These are phyloP conservation scores for Leccinum pachyderme DNA, from an alignment of 1,284 basidiomycete genomes.

Conservation along the genomic window DNA sequence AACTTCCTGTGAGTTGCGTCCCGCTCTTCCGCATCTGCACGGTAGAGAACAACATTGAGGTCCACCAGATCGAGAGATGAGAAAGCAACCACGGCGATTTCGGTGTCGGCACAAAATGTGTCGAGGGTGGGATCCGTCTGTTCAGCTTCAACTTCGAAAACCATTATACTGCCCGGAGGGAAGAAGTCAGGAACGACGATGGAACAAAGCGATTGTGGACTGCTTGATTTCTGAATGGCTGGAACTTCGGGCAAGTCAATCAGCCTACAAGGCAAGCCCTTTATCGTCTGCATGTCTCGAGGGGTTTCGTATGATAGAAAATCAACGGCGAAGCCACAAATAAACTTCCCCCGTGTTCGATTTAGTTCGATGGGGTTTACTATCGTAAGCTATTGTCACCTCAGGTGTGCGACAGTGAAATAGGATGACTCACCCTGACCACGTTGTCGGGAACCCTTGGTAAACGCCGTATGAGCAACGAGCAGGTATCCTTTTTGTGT, in stretches of 20 bases:
- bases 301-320: slow-evolving; percentile 62
- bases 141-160: slow-evolving; percentile 83
- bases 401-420: neutral
- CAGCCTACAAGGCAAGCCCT: slow-evolving; percentile 73
- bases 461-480: slow-evolving; percentile 87
- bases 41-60: slow-evolving; percentile 80
- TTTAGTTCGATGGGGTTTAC: slow-evolving; percentile 83
- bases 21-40: slow-evolving; percentile 86
- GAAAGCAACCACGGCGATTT: slow-evolving; percentile 72
- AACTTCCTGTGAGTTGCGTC: slow-evolving; percentile 76
- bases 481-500: slow-evolving; percentile 91
- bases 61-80: slow-evolving; percentile 79
- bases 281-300: slow-evolving; percentile 57
- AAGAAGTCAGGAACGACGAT: slow-evolving; percentile 83
- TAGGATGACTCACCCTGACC: slow-evolving; percentile 58
- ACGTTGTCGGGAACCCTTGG: slow-evolving; percentile 73
- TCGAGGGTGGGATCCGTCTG: slow-evolving; percentile 69
- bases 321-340: slow-evolving; percentile 75
- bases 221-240: slow-evolving; percentile 57
- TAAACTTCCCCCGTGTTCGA: slow-evolving; percentile 74
- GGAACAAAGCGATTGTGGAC: slow-evolving; percentile 71
- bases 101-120: slow-evolving; percentile 61
- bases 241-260: slow-evolving; percentile 58
- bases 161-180: slow-evolving; percentile 88
- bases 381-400: slow-evolving; percentile 31